These are phyloP conservation scores for Kregervanrija delftensis DNA, from an alignment of 805 yeast species.

Conservation along the genomic window DNA sequence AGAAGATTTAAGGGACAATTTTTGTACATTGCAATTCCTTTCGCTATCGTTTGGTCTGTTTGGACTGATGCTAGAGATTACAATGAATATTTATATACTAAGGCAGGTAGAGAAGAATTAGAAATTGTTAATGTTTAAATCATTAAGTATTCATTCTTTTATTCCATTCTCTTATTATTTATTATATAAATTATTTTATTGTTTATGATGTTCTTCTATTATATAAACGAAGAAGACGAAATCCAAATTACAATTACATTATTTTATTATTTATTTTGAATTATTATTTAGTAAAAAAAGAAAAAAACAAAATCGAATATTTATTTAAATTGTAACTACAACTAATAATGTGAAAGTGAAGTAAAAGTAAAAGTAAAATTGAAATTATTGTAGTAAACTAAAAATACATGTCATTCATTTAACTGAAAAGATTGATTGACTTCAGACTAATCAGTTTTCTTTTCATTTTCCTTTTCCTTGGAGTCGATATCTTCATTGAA, in stretches of 20 bases:
- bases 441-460: slow-evolving; percentile 7
- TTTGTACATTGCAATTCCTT: slow-evolving; percentile 73
- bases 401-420: too few relatives aligned
- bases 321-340: too few relatives aligned
- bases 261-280: too few relatives aligned
- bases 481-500: slow-evolving; percentile 52
- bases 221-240: not conserved
- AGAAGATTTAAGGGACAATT: slow-evolving; percentile 90
- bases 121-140: slow-evolving; percentile 46
- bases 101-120: slow-evolving; percentile 95
- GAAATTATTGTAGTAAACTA: too few relatives aligned
- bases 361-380: too few relatives aligned
- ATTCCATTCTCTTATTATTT: not conserved
- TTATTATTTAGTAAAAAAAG: too few relatives aligned
- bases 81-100: slow-evolving; percentile 91
- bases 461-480: slow-evolving; percentile 33
- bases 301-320: too few relatives aligned
- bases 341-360: too few relatives aligned
- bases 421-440: not conserved
- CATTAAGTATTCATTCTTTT: not conserved
- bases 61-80: slow-evolving; percentile 86
- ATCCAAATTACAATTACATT: too few relatives aligned
- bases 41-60: slow-evolving; percentile 71
- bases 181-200: not conserved
- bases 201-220: not conserved